These are phyloP conservation scores for Sporisorium iseilematis-ciliati DNA, from an alignment of 1,284 basidiomycete species.

Conservation along the genomic window DNA sequence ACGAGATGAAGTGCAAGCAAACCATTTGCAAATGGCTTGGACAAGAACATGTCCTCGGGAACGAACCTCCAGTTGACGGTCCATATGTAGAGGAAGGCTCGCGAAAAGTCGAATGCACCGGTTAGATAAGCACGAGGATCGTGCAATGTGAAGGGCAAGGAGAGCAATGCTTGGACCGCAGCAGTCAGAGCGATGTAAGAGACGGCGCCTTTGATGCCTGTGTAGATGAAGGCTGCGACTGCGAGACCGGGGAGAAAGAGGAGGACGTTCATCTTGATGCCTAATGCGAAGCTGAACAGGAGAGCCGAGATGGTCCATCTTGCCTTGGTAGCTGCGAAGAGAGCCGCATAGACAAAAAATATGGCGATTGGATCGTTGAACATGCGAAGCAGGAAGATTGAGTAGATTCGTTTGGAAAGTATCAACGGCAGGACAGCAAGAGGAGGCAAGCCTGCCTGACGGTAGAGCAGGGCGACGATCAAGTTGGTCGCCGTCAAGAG, in stretches of 20 bases:
- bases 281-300: slow-evolving; percentile 83
- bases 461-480: slow-evolving; percentile 56
- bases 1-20: slow-evolving; percentile 79
- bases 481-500: slow-evolving; percentile 53
- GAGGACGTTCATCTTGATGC: slow-evolving; percentile 95
- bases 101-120: slow-evolving; percentile 86
- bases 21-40: slow-evolving; percentile 75
- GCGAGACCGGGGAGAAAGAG: slow-evolving; percentile 86
- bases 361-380: slow-evolving; percentile 96
- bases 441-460: slow-evolving; percentile 53
- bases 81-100: slow-evolving; percentile 94
- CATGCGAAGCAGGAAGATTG: slow-evolving; percentile 88
- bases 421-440: slow-evolving; percentile 79
- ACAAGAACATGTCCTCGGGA: slow-evolving; percentile 80
- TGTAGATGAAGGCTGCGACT: slow-evolving; percentile 75
- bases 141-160: slow-evolving; percentile 79
- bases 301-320: slow-evolving; percentile 77
- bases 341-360: slow-evolving; percentile 72
- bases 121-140: slow-evolving; percentile 78
- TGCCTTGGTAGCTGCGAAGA: slow-evolving; percentile 74
- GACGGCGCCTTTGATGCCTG: slow-evolving; percentile 73
- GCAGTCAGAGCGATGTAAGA: slow-evolving; percentile 21
- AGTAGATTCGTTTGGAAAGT: slow-evolving; percentile 92
- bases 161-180: slow-evolving; percentile 76
- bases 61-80: slow-evolving; percentile 98